Evolutionary conservation across 2,329 filamentous ascomycete genomes (phyloP), one percentile per base, ranked within the genome.

Genomic region (Talaromyces sp.): DNA sequence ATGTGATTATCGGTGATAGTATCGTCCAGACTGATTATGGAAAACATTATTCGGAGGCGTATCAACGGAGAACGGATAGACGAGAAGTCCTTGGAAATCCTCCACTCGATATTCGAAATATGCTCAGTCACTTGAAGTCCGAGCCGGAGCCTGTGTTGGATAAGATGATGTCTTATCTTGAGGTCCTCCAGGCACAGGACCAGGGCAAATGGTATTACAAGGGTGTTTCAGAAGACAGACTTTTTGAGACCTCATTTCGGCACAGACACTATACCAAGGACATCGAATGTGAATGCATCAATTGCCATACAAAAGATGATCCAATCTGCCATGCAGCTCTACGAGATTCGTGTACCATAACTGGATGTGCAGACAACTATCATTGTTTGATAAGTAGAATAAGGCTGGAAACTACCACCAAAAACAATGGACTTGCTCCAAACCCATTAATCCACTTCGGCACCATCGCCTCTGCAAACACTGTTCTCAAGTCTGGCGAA

Each of bases 21-120:
- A 63, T 63, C 3, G 59, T 74, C 13, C 69, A 74, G 41, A 72
- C 67, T 35, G 72, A 76, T 61, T 70, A 70, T 39, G 74, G 74
- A 2, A 63, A 67, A 39, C 68, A 71, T 39, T 72, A 73, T 61
- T 50, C 69, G 0, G 54, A 71, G 15, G 62, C 49, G 13, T 72
- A 73, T 43, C 31, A 64, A 17, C 63, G 67, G 50, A 72, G 71
- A 54, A 64, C 62, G 25, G 62, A 47, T 9, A 6, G 69, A 5
- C 62, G 70, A 31, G 69, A 71, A 45, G 67, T 27, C 8, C 64
- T 74, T 7, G 67, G 67, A 4, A 63, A 47, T 35, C 52, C 61
- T 45, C 49, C 49, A 7, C 50, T 57, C 2, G 50, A 63, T 1
- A 63, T 63, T 33, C 50, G 61, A 15, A 58, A 49, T 39, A 63